Evolutionary conservation across 2,329 filamentous ascomycete genomes (phyloP).

Genomic region (Apiospora marii): DNA sequence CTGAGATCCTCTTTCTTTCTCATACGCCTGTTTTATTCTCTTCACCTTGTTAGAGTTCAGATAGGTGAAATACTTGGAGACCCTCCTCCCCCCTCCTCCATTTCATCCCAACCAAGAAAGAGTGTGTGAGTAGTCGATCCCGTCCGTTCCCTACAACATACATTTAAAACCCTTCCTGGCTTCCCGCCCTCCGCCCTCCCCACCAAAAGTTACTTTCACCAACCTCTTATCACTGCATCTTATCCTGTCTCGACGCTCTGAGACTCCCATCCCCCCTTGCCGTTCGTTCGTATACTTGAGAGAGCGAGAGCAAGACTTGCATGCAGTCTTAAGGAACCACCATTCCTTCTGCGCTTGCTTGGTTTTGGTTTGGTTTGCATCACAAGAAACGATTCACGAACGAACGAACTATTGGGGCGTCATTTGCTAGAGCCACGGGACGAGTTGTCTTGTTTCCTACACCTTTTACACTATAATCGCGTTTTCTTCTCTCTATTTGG

Average conservation of each 20-base stretch:
- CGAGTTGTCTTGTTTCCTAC: constrained; percentile 19
- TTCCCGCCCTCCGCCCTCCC: constrained; percentile 23
- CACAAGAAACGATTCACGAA: neutral
- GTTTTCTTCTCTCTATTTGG: neutral
- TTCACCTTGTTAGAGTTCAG: constrained; percentile 14
- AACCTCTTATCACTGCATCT: constrained; percentile 25
- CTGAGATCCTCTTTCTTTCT: constrained; percentile 20
- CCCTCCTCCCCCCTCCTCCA: constrained; percentile 5
- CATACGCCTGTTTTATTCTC: constrained; percentile 11
- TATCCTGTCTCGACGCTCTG: constrained; percentile 16
- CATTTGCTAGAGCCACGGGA: constrained; percentile 17
- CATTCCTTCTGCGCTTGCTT: constrained; percentile 21
- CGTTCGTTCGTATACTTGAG: constrained; percentile 9
- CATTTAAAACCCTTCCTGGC: constrained; percentile 24
- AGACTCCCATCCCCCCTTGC: neutral
- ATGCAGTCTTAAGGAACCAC: constrained; percentile 21
- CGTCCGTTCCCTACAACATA: constrained; percentile 14
- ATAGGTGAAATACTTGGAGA: constrained; percentile 22
- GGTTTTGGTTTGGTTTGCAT: neutral
- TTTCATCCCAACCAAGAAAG: constrained; percentile 11
- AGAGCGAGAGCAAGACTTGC: constrained; percentile 20
- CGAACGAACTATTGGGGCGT: constrained; percentile 5
- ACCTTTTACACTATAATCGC: constrained; percentile 10
- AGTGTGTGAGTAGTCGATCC: constrained; percentile 22
- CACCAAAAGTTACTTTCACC: constrained; percentile 25